Base-by-base conservation (phyloP, 2,329 filamentous ascomycete genomes). In the Hypoxylon sp. region DNA sequence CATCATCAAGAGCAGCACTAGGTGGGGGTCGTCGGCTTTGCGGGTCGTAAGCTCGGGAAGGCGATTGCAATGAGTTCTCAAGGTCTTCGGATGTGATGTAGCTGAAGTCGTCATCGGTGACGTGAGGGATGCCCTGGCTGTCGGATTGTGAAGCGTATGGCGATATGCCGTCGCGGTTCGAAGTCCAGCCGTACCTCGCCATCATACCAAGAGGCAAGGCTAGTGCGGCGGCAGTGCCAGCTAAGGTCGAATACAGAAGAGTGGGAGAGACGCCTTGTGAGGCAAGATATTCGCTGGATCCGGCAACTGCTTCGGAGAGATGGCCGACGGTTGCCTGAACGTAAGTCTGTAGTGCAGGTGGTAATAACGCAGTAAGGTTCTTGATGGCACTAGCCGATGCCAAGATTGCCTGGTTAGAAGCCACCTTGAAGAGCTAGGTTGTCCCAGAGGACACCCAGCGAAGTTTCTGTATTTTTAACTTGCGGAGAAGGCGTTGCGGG, bases 61-160 rank as follows among this genome's bases (percentile, higher is more conserved):
- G 79, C 74, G 68, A 72, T 77, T 68, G 75, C 76, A 75, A 79
- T 78, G 70, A 77, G 37, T 82, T 79, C 67, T 88, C 84, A 42
- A 94, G 79, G 75, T 94, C 92, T 74, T 92, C 88, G 29, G 90
- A 89, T n/a, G 92, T 93, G 76, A 94, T 94, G 82, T 95, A 94
- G 77, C 89, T 91, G 79, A 90, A 95, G 81, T 94, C 92, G 35
- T 91, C 88, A 72, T 93, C 91, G 73, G 88, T 92, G 66, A 94
- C 89, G 71, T 89, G 85, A 32, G 89, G 87, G 8, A 85, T 80
- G 46, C 84, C 82, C 50, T 82, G 82, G 39, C 81, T 78, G 15
- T 81, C 72, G 65, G 80, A 75, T 35, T 76, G 75, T 13, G 86
- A 85, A 64, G 79, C 79, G 73, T 84, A 88, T n/a, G 86, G 85